Evolutionary conservation across 441 rosid species (phyloP).

Genomic region (Raphanus hybrid): DNA sequence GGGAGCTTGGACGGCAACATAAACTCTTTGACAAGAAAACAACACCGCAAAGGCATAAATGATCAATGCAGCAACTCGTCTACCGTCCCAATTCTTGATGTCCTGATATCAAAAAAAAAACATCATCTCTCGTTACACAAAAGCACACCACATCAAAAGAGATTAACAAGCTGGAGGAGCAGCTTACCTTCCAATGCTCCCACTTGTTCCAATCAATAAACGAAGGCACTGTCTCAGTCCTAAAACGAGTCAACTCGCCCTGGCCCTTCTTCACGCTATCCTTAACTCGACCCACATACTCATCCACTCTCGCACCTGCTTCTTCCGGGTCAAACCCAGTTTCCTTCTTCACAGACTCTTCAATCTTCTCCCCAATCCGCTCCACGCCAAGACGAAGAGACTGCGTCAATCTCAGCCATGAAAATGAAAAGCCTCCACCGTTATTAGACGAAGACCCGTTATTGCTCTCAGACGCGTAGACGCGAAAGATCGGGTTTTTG

Average conservation of each 20-base stretch:
- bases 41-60: slow-evolving; percentile 63
- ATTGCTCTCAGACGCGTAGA: slow-evolving; percentile 52
- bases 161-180: slow-evolving; percentile 1
- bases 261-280: slow-evolving; percentile 48
- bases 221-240: slow-evolving; percentile 56
- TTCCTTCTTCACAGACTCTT: slow-evolving; percentile 71
- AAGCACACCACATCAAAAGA: not conserved
- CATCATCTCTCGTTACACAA: slow-evolving; percentile 27
- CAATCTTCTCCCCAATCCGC: slow-evolving; percentile 60
- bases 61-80: slow-evolving; percentile 60
- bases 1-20: slow-evolving; percentile 74
- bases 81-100: slow-evolving; percentile 73
- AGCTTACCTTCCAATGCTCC: slow-evolving; percentile 88
- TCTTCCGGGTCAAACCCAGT: slow-evolving; percentile 67
- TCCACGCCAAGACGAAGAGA: slow-evolving; percentile 60
- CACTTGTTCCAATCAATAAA: slow-evolving; percentile 80
- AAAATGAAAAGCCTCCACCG: slow-evolving; percentile 46
- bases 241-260: slow-evolving; percentile 52
- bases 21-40: slow-evolving; percentile 68
- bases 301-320: slow-evolving; percentile 51
- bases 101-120: slow-evolving; percentile 62
- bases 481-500: slow-evolving; percentile 45
- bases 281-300: slow-evolving; percentile 50
- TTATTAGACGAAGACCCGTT: slow-evolving; percentile 48
- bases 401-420: slow-evolving; percentile 59